Conservation (phyloP, 352 stramenopile species). For the Stramenopiles sp. region DNA sequence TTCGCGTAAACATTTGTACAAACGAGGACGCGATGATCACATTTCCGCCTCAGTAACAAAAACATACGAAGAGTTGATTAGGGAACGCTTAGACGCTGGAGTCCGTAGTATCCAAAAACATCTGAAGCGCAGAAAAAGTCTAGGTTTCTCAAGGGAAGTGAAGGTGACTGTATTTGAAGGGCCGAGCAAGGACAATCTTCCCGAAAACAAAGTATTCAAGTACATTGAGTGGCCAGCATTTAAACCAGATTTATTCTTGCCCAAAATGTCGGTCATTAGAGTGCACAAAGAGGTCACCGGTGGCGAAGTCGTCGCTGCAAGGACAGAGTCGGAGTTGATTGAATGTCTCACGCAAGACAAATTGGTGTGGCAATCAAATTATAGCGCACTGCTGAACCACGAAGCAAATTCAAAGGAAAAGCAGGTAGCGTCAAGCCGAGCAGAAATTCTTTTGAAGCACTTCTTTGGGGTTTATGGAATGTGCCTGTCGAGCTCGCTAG, state of each 20-base stretch:
- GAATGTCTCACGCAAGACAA: background rate
- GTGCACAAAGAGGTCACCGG: background rate
- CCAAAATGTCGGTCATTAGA: background rate
- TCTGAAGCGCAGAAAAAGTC: background rate
- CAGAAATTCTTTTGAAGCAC: background rate
- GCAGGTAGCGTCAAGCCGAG: background rate
- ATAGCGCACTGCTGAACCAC: background rate
- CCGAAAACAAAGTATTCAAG: background rate
- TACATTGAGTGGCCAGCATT: constrained; percentile 1
- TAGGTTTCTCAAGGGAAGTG: background rate
- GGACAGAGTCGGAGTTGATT: background rate
- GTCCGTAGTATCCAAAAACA: background rate
- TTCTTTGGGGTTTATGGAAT: constrained; percentile 6
- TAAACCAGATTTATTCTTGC: background rate
- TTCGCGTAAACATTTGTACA: no score
- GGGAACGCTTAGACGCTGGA: background rate
- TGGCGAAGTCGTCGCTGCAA: background rate
- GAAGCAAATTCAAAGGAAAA: background rate
- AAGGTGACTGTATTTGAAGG: constrained; percentile 4
- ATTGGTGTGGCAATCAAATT: background rate
- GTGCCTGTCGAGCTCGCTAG: background rate
- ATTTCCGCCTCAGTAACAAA: no score
- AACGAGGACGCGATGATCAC: no score
- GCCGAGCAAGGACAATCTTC: background rate
- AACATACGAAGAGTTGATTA: no score